phyloP scores from a whole-genome alignment of 2,329 filamentous ascomycete species.

The Cladorrhinum sp. region DNA sequence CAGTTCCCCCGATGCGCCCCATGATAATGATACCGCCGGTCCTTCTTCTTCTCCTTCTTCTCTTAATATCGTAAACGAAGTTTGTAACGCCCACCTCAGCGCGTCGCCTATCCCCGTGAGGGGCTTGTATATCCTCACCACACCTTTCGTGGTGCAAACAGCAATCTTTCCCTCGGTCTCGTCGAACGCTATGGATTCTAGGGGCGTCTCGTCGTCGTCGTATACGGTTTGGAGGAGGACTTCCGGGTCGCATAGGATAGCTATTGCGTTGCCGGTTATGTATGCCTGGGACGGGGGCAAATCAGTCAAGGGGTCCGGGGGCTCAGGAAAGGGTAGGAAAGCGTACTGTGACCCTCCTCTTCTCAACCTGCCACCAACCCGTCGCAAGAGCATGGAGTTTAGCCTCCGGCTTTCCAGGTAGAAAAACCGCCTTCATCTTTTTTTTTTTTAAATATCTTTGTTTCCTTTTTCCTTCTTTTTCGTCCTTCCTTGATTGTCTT shows the following conservation, averaged over 20 bases:
- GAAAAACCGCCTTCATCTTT: conserved; percentile 42
- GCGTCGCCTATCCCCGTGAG: conserved; percentile 63
- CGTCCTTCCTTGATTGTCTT: background rate
- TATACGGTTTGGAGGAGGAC: conserved; percentile 87
- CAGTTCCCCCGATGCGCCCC: conserved; percentile 83
- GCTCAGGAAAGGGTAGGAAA: conserved; percentile 13
- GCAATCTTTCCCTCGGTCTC: conserved; percentile 83
- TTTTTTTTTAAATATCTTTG: background rate
- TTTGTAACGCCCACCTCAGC: conserved; percentile 62
- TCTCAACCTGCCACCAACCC: conserved; percentile 41
- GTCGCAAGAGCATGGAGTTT: conserved; percentile 46
- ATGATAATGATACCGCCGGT: conserved; percentile 60
- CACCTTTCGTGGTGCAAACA: conserved; percentile 62
- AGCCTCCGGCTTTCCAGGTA: conserved; percentile 48
- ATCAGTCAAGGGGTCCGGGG: too few relatives aligned
- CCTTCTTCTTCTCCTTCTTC: conserved; percentile 38
- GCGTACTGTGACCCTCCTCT: conserved; percentile 35
- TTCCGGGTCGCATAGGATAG: conserved; percentile 73
- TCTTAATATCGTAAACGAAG: conserved; percentile 48
- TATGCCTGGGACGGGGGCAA: conserved; percentile 63
- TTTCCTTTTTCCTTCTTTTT: background rate
- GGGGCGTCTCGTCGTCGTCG: conserved; percentile 64
- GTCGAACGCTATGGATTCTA: conserved; percentile 79
- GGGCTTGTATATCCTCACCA: conserved; percentile 76
- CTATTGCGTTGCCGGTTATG: conserved; percentile 82